Evolutionary conservation across 2,329 filamentous ascomycete genomes (phyloP), one percentile per base, ranked within the genome.

Genomic region (Trichoderma semiorbis): DNA sequence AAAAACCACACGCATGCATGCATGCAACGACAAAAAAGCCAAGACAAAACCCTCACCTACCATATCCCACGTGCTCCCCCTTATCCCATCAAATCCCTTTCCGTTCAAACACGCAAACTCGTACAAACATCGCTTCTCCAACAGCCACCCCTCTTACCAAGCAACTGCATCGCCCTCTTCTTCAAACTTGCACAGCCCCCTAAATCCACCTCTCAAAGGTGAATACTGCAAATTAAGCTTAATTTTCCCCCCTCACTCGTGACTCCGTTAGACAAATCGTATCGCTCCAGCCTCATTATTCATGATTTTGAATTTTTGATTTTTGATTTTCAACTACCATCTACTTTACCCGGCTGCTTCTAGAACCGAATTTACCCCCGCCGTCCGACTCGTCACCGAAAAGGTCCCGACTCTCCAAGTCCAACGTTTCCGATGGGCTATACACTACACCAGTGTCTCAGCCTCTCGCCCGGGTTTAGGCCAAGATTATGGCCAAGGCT

Each of bases 141-240:
- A 39, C 60, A 18, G 34, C 34, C 34, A 10, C 21, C 34, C 43
- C 26, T 21, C 30, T 30, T 57, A 50, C 36, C 24, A 58, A 34
- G 26, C 55, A 50, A 12, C 60, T 63, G 55, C 67, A 47, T 63
- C 55, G 67, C 67, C 67, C 62, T 57, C 50, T 34, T 69, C 28
- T 36, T 34, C 47, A 53, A 53, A 39, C 14, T 18, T 43, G 21
- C 47, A 53, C 21, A 63, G 55, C 36, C 58, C n/a, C 67, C 67
- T 10, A 30, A 69, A 53, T n/a, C 47, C 21, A 63, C 67, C 43
- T 61, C 50, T 39, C 24, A 43, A 43, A 24, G 24, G 18, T 43
- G 24, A 8, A 43, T 21, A 67, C 11, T 10, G 8, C 24, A 67
- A 67, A 53, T 58, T 67, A 67, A 67, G 64, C 64, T 67, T 67